Base-by-base conservation (phyloP, 768 basidiomycete genomes). In the Tricholomella constricta region DNA sequence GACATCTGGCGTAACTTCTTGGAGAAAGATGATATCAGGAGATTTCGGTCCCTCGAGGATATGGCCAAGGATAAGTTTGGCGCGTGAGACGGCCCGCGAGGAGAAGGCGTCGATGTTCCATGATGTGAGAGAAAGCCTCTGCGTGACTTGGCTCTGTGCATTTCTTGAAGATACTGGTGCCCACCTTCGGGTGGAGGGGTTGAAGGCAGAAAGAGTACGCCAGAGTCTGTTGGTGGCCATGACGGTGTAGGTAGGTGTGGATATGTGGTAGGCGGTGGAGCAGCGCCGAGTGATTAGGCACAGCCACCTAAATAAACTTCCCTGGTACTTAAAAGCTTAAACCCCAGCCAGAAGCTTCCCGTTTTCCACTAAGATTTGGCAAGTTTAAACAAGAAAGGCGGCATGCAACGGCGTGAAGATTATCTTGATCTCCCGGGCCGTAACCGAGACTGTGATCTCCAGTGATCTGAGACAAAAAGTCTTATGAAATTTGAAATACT, bases 21-120 rank as follows among this genome's bases (percentile, higher is more conserved):
- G 72, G 60, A 75, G 66, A 61, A 69, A 65, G 34, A 75, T 64
- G 45, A 75, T 71, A 56, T 75, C 72, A 36, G 72, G 66, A 52
- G 15, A 44, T 36, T 65, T 69, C 6, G 60, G 52, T 59, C 57
- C 60, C 37, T 72, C 49, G 48, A 75, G 62, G 60, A 75, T 68
- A 56, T 61, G 52, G 48, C 48, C 49, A 46, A 74, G 65, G 64
- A 74, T 58, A 60, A 66, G 67, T 48, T 67, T 62, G 65, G 71
- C 55, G 45, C 74, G 71, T 61, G 62, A 20, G 59, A 71, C 56
- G 57, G 63, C 53, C 43, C 62, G 56, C 31, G 65, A 59, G 47
- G 62, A 59, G 67, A 62, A 67, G 62, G 69, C 72, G 29, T 75
- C 54, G 52, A 75, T 56, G 57, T 76, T 75, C 72, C 62, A 65